Evolutionary conservation across 2,329 filamentous ascomycete species (phyloP), one percentile per base, ranked within the genome.

Genomic region (Purpureocillium lavendulum): DNA sequence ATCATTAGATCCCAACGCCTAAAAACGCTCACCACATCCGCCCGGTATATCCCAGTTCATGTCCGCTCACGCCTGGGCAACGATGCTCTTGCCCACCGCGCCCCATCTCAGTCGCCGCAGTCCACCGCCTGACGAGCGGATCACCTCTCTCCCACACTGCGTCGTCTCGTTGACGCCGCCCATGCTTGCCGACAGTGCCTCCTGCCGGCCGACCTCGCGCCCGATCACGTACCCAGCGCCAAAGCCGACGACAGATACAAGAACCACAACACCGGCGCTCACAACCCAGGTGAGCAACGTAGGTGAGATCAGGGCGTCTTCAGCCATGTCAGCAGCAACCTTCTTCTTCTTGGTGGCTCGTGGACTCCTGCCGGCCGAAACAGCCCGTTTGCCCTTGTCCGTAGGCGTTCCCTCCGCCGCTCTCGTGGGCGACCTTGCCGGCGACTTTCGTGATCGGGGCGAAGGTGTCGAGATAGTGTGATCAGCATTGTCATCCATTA

Each of bases 221-320:
- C 80, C 80, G 43, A 82, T 77, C 17, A 82, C 78, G 50, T 82
- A 82, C 10, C 80, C 80, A 8, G 80, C 80, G 3, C 80, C 77
- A 48, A 84, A 84, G 2, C 79, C 79, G 28, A 84, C 78, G 2
- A 82, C 80, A 7, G 75, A 80, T 3, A 84, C 74, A 10, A 84
- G 66, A 8, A 84, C 77, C 2, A 84, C 75, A 1, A 83, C 79
- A 14, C 80, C 79, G 7, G 80, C 79, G 41, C 75, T 77, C 39
- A 83, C 69, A 6, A 80, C 75, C 75, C 78, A 82, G 0, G 78
- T 77, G 36, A 82, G 56, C 7, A 81, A 58, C 1, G 77, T 80
- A 28, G 77, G 77, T 37, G 71, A 77, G 38, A 81, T 67, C 29
- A 70, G 53, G 3, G 66, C 53, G 24, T 65, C 63, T 6, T 66